Evolutionary conservation across 176 grass and related monocot genomes (phyloP).

Genomic region (Dendrocalamus sinicus): DNA sequence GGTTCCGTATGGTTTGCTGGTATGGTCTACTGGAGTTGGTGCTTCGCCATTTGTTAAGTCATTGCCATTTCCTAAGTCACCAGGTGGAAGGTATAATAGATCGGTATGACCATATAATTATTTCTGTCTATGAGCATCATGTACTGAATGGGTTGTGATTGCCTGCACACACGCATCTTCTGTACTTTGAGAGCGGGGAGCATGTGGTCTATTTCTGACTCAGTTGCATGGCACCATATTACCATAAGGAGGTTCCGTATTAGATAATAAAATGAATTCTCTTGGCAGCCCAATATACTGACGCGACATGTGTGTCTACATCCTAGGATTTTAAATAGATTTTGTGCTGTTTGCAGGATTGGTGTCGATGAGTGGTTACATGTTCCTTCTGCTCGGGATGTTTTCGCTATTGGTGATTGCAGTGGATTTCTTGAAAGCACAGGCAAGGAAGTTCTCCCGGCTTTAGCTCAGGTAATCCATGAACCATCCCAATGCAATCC

Average conservation of each 20-base stretch:
- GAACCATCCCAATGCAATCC: slow-evolving; percentile 18
- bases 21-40: slow-evolving; percentile 97
- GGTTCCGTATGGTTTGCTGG: slow-evolving; percentile 92
- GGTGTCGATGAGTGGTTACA: slow-evolving; percentile 89
- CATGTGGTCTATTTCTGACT: neutral
- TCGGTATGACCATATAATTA: slow-evolving; percentile 36
- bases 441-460: slow-evolving; percentile 77
- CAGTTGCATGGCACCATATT: neutral
- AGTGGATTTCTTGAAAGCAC: slow-evolving; percentile 87
- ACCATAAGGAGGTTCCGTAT: neutral
- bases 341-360: slow-evolving; percentile 57
- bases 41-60: slow-evolving; percentile 77
- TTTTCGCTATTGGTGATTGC: slow-evolving; percentile 94
- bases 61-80: slow-evolving; percentile 80
- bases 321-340: slow-evolving; percentile 17
- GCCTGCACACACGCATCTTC: neutral
- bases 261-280: neutral
- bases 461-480: slow-evolving; percentile 83
- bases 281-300: neutral
- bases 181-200: neutral
- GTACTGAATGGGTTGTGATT: slow-evolving; percentile 7
- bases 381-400: slow-evolving; percentile 76
- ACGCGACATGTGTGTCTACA: neutral
- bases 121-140: neutral
- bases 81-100: slow-evolving; percentile 80